Evolutionary conservation across 257 asterid genomes (phyloP).

Genomic region (Solanum corneliomulleri): DNA sequence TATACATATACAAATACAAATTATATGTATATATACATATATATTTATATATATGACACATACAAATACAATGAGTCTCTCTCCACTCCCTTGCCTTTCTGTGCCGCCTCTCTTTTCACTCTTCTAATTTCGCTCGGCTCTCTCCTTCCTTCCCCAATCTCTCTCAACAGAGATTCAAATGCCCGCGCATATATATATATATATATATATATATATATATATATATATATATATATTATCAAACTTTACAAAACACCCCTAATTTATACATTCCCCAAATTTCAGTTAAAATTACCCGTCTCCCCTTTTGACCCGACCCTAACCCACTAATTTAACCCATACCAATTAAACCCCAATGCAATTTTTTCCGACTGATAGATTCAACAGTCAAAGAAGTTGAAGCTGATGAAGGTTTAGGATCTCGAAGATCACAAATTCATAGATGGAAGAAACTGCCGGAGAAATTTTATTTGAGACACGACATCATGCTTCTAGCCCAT

Average conservation of each 20-base stretch:
- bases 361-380: neutral
- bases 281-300: neutral
- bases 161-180: too few relatives aligned
- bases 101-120: too few relatives aligned
- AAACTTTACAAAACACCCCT: neutral
- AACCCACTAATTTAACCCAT: neutral
- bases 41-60: too few relatives aligned
- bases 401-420: slow-evolving; percentile 16
- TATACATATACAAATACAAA: too few relatives aligned
- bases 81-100: too few relatives aligned
- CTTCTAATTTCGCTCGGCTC: too few relatives aligned
- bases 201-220: too few relatives aligned
- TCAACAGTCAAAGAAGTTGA: neutral
- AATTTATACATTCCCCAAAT: neutral
- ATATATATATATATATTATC: too few relatives aligned
- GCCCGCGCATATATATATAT: too few relatives aligned
- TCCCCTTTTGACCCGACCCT: neutral
- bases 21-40: too few relatives aligned
- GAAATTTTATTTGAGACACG: slow-evolving; percentile 60
- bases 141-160: too few relatives aligned
- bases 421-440: slow-evolving; percentile 5
- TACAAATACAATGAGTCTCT: too few relatives aligned
- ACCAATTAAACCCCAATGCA: neutral
- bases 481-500: slow-evolving; percentile 72
- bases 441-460: slow-evolving; percentile 34